A percentile compares a stretch with the other conserved stretches of the same genome.
Evolutionary conservation across 2,329 filamentous ascomycete species (phyloP).

Genomic region (Penicillium olsonii): DNA sequence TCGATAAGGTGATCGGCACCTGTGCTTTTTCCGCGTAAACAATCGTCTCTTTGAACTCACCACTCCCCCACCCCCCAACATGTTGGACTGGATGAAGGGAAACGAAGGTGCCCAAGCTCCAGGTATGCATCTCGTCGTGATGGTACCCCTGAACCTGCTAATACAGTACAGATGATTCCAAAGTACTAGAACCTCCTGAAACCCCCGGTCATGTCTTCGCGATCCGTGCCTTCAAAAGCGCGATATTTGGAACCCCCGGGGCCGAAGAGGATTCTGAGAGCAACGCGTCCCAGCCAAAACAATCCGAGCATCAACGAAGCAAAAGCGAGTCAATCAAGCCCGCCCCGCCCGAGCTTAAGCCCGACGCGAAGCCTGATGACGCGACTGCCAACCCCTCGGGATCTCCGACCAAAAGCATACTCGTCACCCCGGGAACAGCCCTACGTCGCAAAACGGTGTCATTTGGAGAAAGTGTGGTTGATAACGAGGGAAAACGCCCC

Average conservation of each 20-base stretch:
- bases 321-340: conserved; percentile 24
- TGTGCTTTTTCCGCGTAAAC: conserved; percentile 31
- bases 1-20: conserved; percentile 15
- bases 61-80: conserved; percentile 6
- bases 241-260: conserved; percentile 64
- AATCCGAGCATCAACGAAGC: conserved; percentile 20
- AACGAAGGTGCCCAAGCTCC: conserved; percentile 17
- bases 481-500: conserved; percentile 56
- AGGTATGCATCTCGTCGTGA: conserved; percentile 12
- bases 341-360: conserved; percentile 20
- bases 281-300: conserved; percentile 15
- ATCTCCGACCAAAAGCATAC: conserved; percentile 63
- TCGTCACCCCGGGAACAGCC: conserved; percentile 63
- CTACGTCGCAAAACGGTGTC: conserved; percentile 62
- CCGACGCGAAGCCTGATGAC: conserved; percentile 26
- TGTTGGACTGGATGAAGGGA: conserved; percentile 30
- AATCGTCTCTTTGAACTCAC: conserved; percentile 17
- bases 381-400: conserved; percentile 33
- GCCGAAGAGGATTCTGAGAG: conserved; percentile 46
- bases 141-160: background rate
- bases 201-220: conserved; percentile 69
- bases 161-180: conserved; percentile 47
- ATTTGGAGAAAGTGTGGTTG: conserved; percentile 58
- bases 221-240: conserved; percentile 66
- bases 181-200: conserved; percentile 59